Conservation (phyloP, 2,329 filamentous ascomycete species). For the Colletotrichum tropicicola region DNA sequence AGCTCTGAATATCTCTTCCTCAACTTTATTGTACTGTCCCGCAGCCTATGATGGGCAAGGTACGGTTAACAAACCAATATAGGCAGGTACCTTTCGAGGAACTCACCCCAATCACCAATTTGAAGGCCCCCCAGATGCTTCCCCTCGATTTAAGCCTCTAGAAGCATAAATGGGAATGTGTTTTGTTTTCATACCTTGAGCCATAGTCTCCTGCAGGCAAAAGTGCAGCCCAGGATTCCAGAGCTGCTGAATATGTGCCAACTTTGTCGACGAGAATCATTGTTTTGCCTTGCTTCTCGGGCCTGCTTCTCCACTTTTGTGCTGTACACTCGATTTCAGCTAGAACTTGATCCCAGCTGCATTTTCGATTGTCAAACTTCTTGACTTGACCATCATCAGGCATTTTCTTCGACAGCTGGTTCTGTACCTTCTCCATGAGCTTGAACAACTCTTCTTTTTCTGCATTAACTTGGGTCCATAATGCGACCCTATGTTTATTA, state of each 20-base stretch:
- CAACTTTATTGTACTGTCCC: not conserved
- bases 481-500: not conserved
- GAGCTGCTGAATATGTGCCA: constrained; percentile 1
- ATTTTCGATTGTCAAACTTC: not conserved
- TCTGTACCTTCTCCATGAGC: constrained; percentile 24
- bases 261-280: constrained; percentile 16
- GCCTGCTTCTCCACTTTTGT: not conserved
- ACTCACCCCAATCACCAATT: not conserved
- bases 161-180: too few relatives aligned
- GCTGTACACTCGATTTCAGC: not conserved
- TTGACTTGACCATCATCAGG: not conserved
- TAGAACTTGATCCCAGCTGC: not conserved
- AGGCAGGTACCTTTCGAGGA: too few relatives aligned
- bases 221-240: constrained; percentile 13
- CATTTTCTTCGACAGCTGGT: constrained; percentile 7
- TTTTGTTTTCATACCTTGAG: not conserved
- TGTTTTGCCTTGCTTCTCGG: not conserved
- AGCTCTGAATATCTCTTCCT: constrained; percentile 14
- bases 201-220: constrained; percentile 19
- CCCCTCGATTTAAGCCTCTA: too few relatives aligned
- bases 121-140: not conserved
- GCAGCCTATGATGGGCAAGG: not conserved
- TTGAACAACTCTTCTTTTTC: constrained; percentile 25
- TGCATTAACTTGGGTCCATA: constrained; percentile 24
- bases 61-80: not conserved